Percentiles rank a stretch among this genome's conserved stretches.
Evolutionary conservation across 2,329 filamentous ascomycete genomes (phyloP).

Genomic region (Huntiella moniliformis): DNA sequence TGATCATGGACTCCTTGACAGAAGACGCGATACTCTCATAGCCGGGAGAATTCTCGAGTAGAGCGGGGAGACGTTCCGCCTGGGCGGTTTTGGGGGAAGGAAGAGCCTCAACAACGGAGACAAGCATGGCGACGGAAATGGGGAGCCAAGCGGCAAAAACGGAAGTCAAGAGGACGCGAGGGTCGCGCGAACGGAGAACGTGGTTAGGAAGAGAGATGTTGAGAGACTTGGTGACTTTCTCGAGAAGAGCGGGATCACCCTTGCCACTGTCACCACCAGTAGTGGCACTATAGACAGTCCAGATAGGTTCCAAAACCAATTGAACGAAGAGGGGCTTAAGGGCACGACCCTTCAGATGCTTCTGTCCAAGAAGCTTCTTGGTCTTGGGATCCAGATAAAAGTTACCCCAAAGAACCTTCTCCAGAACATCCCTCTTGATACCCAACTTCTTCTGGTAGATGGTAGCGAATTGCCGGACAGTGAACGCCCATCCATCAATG

Average conservation of each 20-base stretch:
- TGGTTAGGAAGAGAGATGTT: constrained; percentile 72
- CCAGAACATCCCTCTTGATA: constrained; percentile 70
- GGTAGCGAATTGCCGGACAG: constrained; percentile 77
- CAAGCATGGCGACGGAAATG: constrained; percentile 74
- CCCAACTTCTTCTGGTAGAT: constrained; percentile 95
- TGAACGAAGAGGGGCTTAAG: constrained; percentile 97
- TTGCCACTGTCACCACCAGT: constrained; percentile 64
- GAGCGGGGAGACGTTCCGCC: constrained; percentile 54
- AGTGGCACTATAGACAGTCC: constrained; percentile 88
- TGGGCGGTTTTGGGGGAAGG: constrained; percentile 72
- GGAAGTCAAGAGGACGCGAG: constrained; percentile 63
- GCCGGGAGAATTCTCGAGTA: constrained; percentile 67
- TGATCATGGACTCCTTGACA: constrained; percentile 63
- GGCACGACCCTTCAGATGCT: constrained; percentile 79
- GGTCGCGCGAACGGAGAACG: constrained; percentile 64
- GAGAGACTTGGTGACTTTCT: constrained; percentile 90
- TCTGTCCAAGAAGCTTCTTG: constrained; percentile 74
- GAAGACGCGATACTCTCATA: constrained; percentile 47
- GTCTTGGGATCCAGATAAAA: constrained; percentile 95
- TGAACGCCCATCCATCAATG: constrained; percentile 98
- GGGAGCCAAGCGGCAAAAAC: constrained; percentile 84
- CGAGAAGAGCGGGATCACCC: constrained; percentile 62
- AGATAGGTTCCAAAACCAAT: constrained; percentile 83
- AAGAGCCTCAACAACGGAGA: constrained; percentile 84
- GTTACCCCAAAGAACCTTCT: constrained; percentile 92